phyloP scores from a whole-genome alignment of 2,329 filamentous ascomycete genomes.

The Stromatinia cepivora region DNA sequence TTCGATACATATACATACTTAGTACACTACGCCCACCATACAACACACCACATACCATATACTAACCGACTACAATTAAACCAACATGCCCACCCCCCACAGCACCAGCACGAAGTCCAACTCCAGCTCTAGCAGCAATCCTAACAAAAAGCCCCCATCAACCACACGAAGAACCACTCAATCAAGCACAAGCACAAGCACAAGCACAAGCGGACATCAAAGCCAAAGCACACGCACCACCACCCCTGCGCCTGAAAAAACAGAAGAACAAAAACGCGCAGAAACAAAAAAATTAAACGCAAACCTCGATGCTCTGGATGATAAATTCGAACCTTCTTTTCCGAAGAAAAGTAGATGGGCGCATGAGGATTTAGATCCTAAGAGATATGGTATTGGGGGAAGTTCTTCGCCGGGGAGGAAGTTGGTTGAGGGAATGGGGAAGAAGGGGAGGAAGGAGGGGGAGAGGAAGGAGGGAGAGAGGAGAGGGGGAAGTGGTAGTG shows the following conservation, averaged over 20 bases:
- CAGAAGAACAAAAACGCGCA: neutral
- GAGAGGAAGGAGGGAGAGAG: neutral
- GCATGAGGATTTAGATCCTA: neutral
- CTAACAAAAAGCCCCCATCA: neutral
- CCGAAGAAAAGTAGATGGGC: neutral
- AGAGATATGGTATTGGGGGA: neutral
- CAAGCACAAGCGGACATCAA: neutral
- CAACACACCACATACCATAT: neutral
- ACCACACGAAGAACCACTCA: neutral
- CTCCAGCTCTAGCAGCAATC: neutral
- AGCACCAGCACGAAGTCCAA: neutral
- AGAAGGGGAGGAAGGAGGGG: neutral
- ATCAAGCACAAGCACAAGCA: neutral
- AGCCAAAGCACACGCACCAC: neutral
- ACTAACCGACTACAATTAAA: neutral
- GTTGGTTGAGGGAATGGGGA: rapidly evolving
- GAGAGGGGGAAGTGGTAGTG: neutral
- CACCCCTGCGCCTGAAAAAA: neutral
- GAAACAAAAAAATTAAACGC: neutral
- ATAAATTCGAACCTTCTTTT: neutral
- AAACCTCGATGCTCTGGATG: neutral
- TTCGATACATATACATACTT: neutral
- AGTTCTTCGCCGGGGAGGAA: neutral
- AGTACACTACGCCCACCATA: neutral
- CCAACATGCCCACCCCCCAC: no score